These are phyloP conservation scores for Colletotrichum brevisporum DNA, from an alignment of 2,329 filamentous ascomycete species.

Conservation along the genomic window DNA sequence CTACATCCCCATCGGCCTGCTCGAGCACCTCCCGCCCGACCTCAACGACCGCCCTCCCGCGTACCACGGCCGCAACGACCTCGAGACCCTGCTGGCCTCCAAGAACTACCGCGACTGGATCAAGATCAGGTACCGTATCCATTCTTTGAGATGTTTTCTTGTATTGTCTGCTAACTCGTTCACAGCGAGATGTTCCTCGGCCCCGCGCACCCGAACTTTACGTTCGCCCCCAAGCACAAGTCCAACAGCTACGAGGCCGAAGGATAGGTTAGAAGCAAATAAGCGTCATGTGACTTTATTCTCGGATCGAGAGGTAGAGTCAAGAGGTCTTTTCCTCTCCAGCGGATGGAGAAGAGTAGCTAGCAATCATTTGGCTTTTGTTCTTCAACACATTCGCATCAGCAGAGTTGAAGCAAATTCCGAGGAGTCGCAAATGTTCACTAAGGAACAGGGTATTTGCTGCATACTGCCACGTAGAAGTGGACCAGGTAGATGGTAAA, in stretches of 20 bases:
- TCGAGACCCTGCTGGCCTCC: slow-evolving; percentile 94
- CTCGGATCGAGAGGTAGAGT: neutral
- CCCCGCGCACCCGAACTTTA: slow-evolving; percentile 89
- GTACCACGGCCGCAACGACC: slow-evolving; percentile 86
- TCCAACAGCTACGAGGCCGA: slow-evolving; percentile 90
- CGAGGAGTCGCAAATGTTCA: neutral
- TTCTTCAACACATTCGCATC: neutral
- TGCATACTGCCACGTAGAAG: neutral
- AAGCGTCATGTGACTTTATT: neutral
- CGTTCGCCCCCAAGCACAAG: slow-evolving; percentile 98
- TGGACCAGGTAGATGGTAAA: neutral
- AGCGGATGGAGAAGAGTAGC: neutral
- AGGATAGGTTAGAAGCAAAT: slow-evolving; percentile 58
- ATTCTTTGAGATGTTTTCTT: neutral
- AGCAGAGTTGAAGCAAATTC: neutral
- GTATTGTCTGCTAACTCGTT: slow-evolving; percentile 38
- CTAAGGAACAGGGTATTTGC: neutral
- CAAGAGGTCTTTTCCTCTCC: neutral
- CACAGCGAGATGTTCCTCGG: slow-evolving; percentile 96
- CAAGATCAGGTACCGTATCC: slow-evolving; percentile 85
- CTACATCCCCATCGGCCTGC: slow-evolving; percentile 89
- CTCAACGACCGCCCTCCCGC: slow-evolving; percentile 91
- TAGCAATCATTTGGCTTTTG: slow-evolving; percentile 2
- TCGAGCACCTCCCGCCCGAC: slow-evolving; percentile 89
- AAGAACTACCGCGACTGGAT: slow-evolving; percentile 98